Evolutionary conservation across 208 protist species (phyloP), one percentile per base, ranked within the genome.

Genomic region (Trypanosomatidae sp.): DNA sequence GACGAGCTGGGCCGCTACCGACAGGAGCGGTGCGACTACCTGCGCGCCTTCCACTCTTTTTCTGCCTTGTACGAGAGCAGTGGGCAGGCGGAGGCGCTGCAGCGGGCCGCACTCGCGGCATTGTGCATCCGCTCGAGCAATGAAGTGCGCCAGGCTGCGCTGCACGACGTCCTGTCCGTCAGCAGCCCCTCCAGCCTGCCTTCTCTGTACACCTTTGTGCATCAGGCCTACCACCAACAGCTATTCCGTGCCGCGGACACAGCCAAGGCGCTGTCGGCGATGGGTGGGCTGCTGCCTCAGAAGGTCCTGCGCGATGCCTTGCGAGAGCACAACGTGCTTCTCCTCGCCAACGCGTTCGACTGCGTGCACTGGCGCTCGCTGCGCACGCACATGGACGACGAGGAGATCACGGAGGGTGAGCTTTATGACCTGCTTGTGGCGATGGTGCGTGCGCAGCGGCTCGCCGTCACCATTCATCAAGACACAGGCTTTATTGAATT

Each of bases 401-500:
- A 25, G 15, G 19, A 55, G 7, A 64, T 80, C 9, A 74, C 69
- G 12, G 75, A 80, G 52, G 30, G 4, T 4, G 64, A 80, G 64
- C 33, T 80, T 19, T 71, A 80, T 58, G 69, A 80, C 36, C 56
- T 80, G 19, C 62, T 80, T 7, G 75, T 74, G 30, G 59, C 55
- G n/a, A 80, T 80, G 75, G 75, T 71, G 46, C 55, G 17, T 6
- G 52, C 36, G n/a, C 62, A 71, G n/a, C 69, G 70, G 0, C 10
- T 80, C n/a, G 5, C 19, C n/a, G 75, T 58, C 1, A n/a, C 65
- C 15, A 80, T 80, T 62, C 68, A 80, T n/a, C 69, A 80, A 22
- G 75, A 80, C 56, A 72, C 75, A 4, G 75, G 75, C 15, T 80
- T 68, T 41, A 71, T 80, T 22, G 75, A 80, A 49, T 80, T 80